A percentile compares a stretch with the other conserved stretches of the same genome.
Conservation (phyloP, 2,329 filamentous ascomycete genomes). For the Arachnopeziza araneosa region DNA sequence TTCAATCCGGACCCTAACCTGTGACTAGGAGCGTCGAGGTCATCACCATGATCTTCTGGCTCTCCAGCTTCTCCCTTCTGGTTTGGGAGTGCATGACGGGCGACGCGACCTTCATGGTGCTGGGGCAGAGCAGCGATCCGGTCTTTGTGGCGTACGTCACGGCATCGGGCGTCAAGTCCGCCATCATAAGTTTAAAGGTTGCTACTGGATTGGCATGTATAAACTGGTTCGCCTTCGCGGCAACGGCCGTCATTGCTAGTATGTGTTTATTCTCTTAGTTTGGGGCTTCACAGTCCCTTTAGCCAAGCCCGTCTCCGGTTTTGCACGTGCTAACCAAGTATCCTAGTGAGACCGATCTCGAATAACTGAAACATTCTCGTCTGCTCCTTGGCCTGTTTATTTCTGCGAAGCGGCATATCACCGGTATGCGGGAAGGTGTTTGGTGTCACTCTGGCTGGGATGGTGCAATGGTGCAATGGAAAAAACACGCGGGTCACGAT, state of each 20-base stretch:
- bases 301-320: neutral
- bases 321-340: neutral
- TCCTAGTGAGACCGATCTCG: neutral
- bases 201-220: constrained; percentile 1
- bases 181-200: constrained; percentile 1
- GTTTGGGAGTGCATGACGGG: constrained; percentile 2
- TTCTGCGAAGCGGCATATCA: neutral
- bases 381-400: neutral
- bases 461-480: too few relatives aligned
- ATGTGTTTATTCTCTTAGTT: neutral
- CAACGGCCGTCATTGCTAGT: neutral
- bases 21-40: neutral
- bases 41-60: constrained; percentile 3
- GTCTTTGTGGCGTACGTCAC: neutral
- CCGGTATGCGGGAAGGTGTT: neutral
- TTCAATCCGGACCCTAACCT: neutral
- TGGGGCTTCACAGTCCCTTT: neutral
- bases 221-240: constrained; percentile 1
- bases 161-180: neutral
- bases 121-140: neutral
- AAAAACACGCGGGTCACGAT: too few relatives aligned
- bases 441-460: too few relatives aligned
- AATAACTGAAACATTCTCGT: neutral
- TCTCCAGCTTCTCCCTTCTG: constrained; percentile 2
- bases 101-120: constrained; percentile 1